phyloP scores from a whole-genome alignment of 495 filamentous ascomycete species.

The Annulohypoxylon nitens region DNA sequence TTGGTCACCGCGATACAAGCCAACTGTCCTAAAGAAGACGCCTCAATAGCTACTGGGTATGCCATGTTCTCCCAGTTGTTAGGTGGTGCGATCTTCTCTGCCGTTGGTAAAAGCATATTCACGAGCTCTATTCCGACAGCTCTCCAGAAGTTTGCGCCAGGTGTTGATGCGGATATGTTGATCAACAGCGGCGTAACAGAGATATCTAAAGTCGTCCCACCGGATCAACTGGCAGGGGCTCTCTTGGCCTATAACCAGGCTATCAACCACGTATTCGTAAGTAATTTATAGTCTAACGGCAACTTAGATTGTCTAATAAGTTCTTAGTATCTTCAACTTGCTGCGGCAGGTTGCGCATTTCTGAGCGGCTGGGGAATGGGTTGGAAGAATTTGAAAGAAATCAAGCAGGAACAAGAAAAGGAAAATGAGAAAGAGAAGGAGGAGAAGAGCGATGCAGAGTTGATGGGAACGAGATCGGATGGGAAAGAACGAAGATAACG shows the following conservation, averaged over 20 bases:
- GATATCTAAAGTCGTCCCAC: constrained; percentile 33
- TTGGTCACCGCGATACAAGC: constrained; percentile 68
- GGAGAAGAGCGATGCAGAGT: constrained; percentile 4
- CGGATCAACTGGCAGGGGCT: constrained; percentile 20
- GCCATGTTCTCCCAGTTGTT: constrained; percentile 66
- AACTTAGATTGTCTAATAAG: neutral
- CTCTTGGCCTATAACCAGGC: constrained; percentile 43
- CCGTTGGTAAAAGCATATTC: constrained; percentile 63
- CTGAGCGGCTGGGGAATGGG: constrained; percentile 41
- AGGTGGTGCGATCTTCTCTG: constrained; percentile 63
- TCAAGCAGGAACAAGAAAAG: constrained; percentile 33
- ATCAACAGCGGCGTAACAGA: constrained; percentile 42
- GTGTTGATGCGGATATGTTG: constrained; percentile 30
- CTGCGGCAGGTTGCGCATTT: constrained; percentile 35
- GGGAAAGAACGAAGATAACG: constrained; percentile 7
- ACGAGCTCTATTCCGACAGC: constrained; percentile 52
- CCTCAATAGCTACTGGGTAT: constrained; percentile 65
- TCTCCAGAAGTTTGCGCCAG: constrained; percentile 35
- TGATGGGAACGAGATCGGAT: neutral
- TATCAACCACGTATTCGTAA: constrained; percentile 38
- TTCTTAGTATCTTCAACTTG: constrained; percentile 41
- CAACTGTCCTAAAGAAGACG: constrained; percentile 57
- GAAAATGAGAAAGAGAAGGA: constrained; percentile 17
- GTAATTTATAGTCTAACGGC: neutral
- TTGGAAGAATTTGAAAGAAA: constrained; percentile 40